A percentile compares a stretch with the other conserved stretches of the same genome.
Evolutionary conservation across 2,329 filamentous ascomycete species (phyloP).

Genomic region (Colletotrichum shisoi): DNA sequence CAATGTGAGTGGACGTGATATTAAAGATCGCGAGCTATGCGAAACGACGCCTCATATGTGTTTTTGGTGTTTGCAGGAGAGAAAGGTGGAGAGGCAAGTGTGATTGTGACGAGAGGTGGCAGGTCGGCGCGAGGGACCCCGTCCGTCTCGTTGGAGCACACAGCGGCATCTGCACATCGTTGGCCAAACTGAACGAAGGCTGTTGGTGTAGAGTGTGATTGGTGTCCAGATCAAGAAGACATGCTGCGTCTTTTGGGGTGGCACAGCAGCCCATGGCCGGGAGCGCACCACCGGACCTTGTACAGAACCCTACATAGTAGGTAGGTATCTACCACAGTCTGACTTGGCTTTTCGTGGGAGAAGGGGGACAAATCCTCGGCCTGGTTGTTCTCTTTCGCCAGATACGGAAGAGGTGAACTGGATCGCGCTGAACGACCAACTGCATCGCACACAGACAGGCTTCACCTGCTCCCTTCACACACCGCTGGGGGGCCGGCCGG

Average conservation of each 20-base stretch:
- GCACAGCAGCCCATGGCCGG: constrained; percentile 14
- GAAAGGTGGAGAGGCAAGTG: constrained; percentile 1
- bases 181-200: neutral
- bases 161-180: neutral
- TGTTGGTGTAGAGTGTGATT: constrained; percentile 13
- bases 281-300: no score
- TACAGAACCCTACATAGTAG: no score
- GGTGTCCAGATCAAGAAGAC: neutral
- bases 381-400: no score
- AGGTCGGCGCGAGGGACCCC: constrained; percentile 3
- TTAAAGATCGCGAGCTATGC: constrained; percentile 5
- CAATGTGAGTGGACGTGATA: constrained; percentile 22
- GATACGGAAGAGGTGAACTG: no score
- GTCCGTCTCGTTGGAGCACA: neutral
- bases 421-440: no score
- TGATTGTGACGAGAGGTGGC: constrained; percentile 35
- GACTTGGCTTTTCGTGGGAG: no score
- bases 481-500: no score
- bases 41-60: constrained; percentile 35
- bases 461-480: no score
- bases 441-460: no score
- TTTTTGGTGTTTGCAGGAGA: constrained; percentile 30
- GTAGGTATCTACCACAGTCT: no score
- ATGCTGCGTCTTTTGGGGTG: constrained; percentile 10
- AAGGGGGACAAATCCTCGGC: no score